Percentiles rank a stretch among this genome's conserved stretches.
Conservation (phyloP, 306 rosid genomes). For the Fragaria ananassa region DNA sequence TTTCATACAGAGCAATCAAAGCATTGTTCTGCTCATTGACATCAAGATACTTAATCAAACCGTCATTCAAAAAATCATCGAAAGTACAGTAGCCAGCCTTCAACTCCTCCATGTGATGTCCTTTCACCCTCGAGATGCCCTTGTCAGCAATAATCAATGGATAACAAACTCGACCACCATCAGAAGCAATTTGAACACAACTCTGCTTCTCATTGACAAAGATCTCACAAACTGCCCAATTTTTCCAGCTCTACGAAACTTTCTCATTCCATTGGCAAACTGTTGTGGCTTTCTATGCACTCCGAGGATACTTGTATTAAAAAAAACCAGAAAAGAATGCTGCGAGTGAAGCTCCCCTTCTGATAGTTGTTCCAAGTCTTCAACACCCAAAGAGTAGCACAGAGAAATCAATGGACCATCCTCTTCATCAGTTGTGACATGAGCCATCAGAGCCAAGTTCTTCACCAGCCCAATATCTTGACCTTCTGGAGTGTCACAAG, state of each 20-base stretch:
- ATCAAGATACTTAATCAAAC: constrained; percentile 92
- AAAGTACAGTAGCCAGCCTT: constrained; percentile 79
- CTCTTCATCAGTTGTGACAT: constrained; percentile 91
- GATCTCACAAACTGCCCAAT: constrained; percentile 83
- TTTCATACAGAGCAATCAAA: constrained; percentile 87
- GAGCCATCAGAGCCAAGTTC: constrained; percentile 89
- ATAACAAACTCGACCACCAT: constrained; percentile 96
- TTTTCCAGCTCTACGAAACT: constrained; percentile 71
- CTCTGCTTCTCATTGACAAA: constrained; percentile 74
- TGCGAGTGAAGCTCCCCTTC: constrained; percentile 90
- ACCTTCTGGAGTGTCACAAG: constrained; percentile 98
- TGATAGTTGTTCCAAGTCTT: constrained; percentile 68
- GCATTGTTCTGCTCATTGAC: constrained; percentile 95
- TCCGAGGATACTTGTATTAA: constrained; percentile 81
- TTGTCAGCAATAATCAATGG: constrained; percentile 90
- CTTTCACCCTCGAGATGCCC: constrained; percentile 77
- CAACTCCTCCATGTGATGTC: constrained; percentile 89
- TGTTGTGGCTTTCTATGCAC: constrained; percentile 80
- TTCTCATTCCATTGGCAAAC: constrained; percentile 66
- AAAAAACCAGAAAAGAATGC: constrained; percentile 79
- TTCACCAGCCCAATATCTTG: constrained; percentile 87
- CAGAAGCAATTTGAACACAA: constrained; percentile 89
- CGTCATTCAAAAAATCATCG: constrained; percentile 72
- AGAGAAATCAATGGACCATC: constrained; percentile 68
- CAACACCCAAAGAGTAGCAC: constrained; percentile 71